Evolutionary conservation across 225 moss, liverwort and hornwort species (phyloP), one percentile per base, ranked within the genome.

Genomic region (Lunularia cruciata): DNA sequence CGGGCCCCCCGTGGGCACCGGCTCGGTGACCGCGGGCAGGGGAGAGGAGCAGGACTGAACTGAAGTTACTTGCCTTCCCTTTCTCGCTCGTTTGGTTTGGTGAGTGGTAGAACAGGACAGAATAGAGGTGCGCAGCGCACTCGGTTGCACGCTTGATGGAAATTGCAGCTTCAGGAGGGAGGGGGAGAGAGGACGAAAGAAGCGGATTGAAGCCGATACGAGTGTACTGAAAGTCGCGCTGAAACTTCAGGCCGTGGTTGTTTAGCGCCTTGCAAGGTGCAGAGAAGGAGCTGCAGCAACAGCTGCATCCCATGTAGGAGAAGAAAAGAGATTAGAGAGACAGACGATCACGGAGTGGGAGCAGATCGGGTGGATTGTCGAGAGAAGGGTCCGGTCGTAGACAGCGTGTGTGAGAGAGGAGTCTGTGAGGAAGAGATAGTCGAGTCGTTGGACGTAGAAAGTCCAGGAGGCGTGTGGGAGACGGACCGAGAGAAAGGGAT

Each of bases 1-100:
- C 0, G 61, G 61, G 61, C 34, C 58, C 58, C 32, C 36, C 6
- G 12, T 34, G 6, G 19, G 48, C n/a, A n/a, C 48, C 51, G 22
- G 51, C 33, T 34, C 35, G 20, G 38, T 61, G 61, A 36, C 61
- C 61, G 61, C 61, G 61, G 61, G 61, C 61, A 61, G 61, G 40
- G 31, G 8, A 31, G 43, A n/a, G n/a, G n/a, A n/a, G 43, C 43
- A 16, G 5, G 3, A 16, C 1, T 2, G 13, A 32, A 57, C 3
- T 2, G 26, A 57, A 16, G 14, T 18, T n/a, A n/a, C 31, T 32
- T 32, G 12, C 55, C 14, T 57, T 25, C 25, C 27, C 8, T 48
- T n/a, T 20, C 47, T 48, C 6, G 47, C 6, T 48, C 18, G 52
- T 6, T 6, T 26, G 3, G 49, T 4, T 20, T 2, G 49, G 49